phyloP scores from a whole-genome alignment of 202 grass and related monocot species.

The Eragrostis tef region DNA sequence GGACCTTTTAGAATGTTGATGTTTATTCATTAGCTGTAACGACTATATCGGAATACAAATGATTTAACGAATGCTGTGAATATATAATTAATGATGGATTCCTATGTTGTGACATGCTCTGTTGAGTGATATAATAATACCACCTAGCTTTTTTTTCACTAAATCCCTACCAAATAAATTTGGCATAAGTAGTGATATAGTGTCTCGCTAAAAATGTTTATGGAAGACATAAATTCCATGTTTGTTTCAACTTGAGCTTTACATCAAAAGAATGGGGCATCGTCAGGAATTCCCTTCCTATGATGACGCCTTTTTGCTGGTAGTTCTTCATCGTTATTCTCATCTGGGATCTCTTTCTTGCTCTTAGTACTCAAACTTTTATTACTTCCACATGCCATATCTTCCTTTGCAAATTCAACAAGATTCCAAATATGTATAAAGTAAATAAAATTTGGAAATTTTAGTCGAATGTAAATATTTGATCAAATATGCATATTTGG shows the following conservation, averaged over 20 bases:
- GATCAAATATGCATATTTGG: neutral
- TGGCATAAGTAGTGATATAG: no score
- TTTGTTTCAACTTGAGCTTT: neutral
- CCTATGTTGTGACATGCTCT: no score
- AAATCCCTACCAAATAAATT: no score
- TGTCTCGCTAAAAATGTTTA: neutral
- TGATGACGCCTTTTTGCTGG: conserved; percentile 21
- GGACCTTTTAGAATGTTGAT: no score
- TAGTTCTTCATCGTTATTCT: neutral
- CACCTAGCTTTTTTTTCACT: no score
- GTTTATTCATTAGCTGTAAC: no score
- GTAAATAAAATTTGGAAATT: neutral
- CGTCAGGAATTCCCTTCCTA: conserved; percentile 34
- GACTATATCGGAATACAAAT: no score
- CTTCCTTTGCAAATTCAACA: neutral
- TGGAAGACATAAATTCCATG: neutral
- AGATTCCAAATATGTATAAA: neutral
- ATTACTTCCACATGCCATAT: neutral
- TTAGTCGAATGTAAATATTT: neutral
- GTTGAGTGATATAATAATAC: no score
- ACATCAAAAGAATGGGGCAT: conserved; percentile 34
- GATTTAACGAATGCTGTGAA: no score
- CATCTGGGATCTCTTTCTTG: neutral
- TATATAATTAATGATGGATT: no score
- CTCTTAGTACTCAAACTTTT: neutral